Conservation (phyloP, 2,329 filamentous ascomycete genomes). For the Pezicula neosporulosa region DNA sequence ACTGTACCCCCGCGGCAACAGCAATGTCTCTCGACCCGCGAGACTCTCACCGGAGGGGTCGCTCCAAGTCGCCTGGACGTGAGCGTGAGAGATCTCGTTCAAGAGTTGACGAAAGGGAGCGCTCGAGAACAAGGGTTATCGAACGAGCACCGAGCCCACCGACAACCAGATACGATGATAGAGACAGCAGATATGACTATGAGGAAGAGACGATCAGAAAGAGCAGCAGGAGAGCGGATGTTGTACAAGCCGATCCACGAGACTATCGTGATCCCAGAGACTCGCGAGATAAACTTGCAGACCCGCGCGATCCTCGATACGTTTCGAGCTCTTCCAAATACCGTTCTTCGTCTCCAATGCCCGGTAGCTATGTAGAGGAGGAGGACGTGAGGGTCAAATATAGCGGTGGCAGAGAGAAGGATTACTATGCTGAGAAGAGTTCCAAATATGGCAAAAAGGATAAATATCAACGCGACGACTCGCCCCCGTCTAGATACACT, state of each 20-base stretch:
- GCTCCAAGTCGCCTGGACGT: conserved; percentile 25
- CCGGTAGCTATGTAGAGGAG: neutral
- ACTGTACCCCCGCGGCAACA: neutral
- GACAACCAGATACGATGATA: neutral
- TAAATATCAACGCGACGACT: conserved; percentile 10
- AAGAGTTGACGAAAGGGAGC: conserved; percentile 12
- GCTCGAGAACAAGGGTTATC: conserved; percentile 6
- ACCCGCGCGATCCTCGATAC: conserved; percentile 2
- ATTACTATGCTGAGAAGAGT: conserved; percentile 13
- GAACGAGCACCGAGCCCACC: conserved; percentile 12
- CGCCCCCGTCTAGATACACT: conserved; percentile 22
- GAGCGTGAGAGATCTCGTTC: conserved; percentile 20
- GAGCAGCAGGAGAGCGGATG: neutral
- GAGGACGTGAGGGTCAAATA: conserved; percentile 4
- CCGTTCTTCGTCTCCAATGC: neutral
- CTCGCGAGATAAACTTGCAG: neutral
- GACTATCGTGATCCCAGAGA: neutral
- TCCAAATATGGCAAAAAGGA: conserved; percentile 6
- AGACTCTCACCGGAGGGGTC: conserved; percentile 20
- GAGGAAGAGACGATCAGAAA: conserved; percentile 5
- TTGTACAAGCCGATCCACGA: neutral
- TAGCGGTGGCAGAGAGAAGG: conserved; percentile 13
- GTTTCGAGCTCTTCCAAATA: neutral
- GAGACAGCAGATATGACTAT: conserved; percentile 9
- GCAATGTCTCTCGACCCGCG: conserved; percentile 27